Evolutionary conservation across 441 rosid species (phyloP), one percentile per base, ranked within the genome.

Genomic region (Corymbia citriodora): DNA sequence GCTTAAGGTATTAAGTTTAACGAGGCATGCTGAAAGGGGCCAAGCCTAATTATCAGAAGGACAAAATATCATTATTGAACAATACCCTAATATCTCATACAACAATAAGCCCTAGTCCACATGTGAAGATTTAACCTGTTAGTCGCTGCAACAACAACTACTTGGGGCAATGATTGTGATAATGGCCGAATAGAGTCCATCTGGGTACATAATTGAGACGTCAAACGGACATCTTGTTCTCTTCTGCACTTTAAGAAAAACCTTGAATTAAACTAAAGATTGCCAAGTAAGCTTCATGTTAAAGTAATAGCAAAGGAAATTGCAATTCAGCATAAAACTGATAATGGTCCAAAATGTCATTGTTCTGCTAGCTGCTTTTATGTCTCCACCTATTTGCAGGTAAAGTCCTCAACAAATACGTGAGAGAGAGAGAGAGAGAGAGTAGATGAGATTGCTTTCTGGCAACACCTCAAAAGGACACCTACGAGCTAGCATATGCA

Each of bases 101-200:
- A 74, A 74, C 50, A 40, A 4, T 11, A 79, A 40, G 85, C n/a
- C 85, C 1, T 2, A 21, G 29, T 83, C 53, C 57, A 17, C 87
- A 89, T 89, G 88, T 68, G 40, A 72, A 61, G 81, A 90, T 31
- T 89, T 54, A 92, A 98, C 99, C 99, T 97, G 92, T 98, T 98
- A 50, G 99, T 97, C 85, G 99, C 96, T 90, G 99, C 98, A 89
- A 98, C 98, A 90, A 98, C 96, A 50, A 95, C 96, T 61, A 96
- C 95, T 74, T 92, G 96, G 33, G 95, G 94, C 88, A 91, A 90
- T 91, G 96, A 93, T 88, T 93, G 90, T 88, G 92, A 86, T 3
- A 95, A 91, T 29, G 95, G 93, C 90, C 93, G 96, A 91, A 93
- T 96, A 89, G 96, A 95, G 93, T 98, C 99, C 99, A 98, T 97